A percentile compares a stretch with the other conserved stretches of the same genome.
Conservation (phyloP, 1,284 basidiomycete species). For the Sanguinoderma infundibulare region DNA sequence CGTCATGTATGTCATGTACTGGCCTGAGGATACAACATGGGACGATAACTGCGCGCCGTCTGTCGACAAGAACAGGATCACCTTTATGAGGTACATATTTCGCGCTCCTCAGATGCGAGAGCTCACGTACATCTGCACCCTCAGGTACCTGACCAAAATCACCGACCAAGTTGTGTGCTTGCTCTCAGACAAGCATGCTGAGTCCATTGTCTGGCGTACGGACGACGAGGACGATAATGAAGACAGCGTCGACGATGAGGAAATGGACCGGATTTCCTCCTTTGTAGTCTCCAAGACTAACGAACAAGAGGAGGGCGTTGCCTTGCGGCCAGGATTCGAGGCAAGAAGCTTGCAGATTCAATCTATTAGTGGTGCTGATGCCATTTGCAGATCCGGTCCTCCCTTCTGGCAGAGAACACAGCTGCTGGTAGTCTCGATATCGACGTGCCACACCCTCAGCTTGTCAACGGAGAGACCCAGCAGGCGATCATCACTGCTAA, state of each 20-base stretch:
- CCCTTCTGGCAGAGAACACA: neutral
- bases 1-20: slow-evolving; percentile 54
- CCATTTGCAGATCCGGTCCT: neutral
- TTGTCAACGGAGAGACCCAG: slow-evolving; percentile 9
- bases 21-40: slow-evolving; percentile 68
- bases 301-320: slow-evolving; percentile 60
- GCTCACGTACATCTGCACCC: neutral
- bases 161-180: slow-evolving; percentile 55
- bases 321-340: slow-evolving; percentile 44
- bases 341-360: slow-evolving; percentile 33
- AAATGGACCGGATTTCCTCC: slow-evolving; percentile 51
- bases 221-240: slow-evolving; percentile 34
- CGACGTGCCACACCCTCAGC: neutral
- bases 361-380: too few relatives aligned
- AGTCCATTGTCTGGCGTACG: slow-evolving; percentile 45
- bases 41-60: slow-evolving; percentile 49
- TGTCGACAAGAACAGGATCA: slow-evolving; percentile 55
- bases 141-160: slow-evolving; percentile 60
- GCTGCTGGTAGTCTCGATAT: neutral
- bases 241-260: slow-evolving; percentile 35
- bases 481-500: slow-evolving; percentile 11
- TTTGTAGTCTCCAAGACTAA: slow-evolving; percentile 61
- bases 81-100: slow-evolving; percentile 55
- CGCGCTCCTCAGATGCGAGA: neutral
- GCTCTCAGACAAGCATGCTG: slow-evolving; percentile 49